Base-by-base conservation (phyloP, 2,329 filamentous ascomycete species). In the Aplosporella prunicola region DNA sequence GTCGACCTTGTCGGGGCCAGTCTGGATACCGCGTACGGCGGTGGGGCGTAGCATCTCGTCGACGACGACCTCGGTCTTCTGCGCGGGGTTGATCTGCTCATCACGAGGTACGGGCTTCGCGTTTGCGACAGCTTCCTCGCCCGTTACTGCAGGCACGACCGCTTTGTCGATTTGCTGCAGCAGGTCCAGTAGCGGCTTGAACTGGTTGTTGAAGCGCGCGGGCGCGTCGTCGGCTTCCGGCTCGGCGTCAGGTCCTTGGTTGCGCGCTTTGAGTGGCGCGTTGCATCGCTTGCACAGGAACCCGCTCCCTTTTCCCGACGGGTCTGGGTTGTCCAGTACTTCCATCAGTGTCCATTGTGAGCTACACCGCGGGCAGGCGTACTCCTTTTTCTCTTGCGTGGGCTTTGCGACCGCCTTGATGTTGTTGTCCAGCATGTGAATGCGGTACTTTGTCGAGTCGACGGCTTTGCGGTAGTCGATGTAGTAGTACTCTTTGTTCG, bases 391-490 rank as follows among this genome's bases (percentile, higher is more conserved):
- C 60, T 96, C 89, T 39, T 61, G 59, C 8, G 80, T 81, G 0
- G 85, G 80, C 13, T 84, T 78, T 11, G 84, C 83, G 41, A 85
- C 80, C 11, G 80, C 79, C 61, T 95, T 88, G 42, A 96, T 86
- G 38, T 82, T 78, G 57, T 89, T 88, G 48, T 88, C 87, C 49
- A 96, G 77, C 40, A 80, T 81, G 55, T 89, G 88, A 35, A 94
- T 78, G 45, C 85, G 81, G 74, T 83, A 98, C 61, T 98, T 98
- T 63, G 94, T 93, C 32, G 85, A 86, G 62, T 98, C 91, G 53
- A 98, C 86, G 23, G 89, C 86, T 41, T 85, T 82, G 42, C 91
- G 85, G 53, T 93, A 93, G 57, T 95, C 88, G 57, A 98, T 89
- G 62, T 85, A 98, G 66, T 93, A 98, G 71, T 94, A 98, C 45